Evolutionary conservation across 2,329 filamentous ascomycete species (phyloP), one percentile per base, ranked within the genome.

Genomic region (Aspergillus ibericus): DNA sequence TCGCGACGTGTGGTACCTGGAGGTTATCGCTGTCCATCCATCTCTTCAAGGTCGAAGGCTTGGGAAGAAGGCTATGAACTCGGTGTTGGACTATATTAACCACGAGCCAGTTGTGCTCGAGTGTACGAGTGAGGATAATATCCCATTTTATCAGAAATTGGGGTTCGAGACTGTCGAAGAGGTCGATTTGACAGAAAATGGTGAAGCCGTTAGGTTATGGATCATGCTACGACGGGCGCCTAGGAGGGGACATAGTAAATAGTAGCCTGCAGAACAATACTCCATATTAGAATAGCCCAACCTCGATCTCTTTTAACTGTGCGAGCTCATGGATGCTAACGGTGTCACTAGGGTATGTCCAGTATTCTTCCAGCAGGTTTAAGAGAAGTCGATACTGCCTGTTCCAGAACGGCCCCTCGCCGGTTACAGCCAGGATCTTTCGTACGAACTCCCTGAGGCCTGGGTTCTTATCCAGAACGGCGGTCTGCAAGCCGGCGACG

Each of bases 11-110:
- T 70, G 68, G 67, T 69, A 70, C 55, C 58, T 69, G 10, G 67
- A 70, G 40, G 64, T 70, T 2, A 20, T 70, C 15, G 67, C 65
- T 27, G 66, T 70, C 2, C 67, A 70, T 57, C 66, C 68, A 12
- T 61, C 53, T 6, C 55, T 70, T 1, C 68, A 70, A 44, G 64
- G 63, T 16, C 63, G 66, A 12, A 66, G 67, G 0, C 35, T 70
- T 1, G 66, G 65, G 1, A 50, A 53, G 18, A 56, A 53, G 5
- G 63, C 62, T 3, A 66, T 70, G 62, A 38, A 40, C 13, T 62
- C 56, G 47, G 46, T 65, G 8, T 38, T 66, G 18, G 59, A 66
- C 6, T 56, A 63, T 25, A 47, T 59, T 7, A 35, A 50, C 0
- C n/a, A 59, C 8, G 29, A 63, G 6, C 63, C 63, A 1, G 20